phyloP scores from a whole-genome alignment of 768 basidiomycete genomes.

The Trametes cingulata region DNA sequence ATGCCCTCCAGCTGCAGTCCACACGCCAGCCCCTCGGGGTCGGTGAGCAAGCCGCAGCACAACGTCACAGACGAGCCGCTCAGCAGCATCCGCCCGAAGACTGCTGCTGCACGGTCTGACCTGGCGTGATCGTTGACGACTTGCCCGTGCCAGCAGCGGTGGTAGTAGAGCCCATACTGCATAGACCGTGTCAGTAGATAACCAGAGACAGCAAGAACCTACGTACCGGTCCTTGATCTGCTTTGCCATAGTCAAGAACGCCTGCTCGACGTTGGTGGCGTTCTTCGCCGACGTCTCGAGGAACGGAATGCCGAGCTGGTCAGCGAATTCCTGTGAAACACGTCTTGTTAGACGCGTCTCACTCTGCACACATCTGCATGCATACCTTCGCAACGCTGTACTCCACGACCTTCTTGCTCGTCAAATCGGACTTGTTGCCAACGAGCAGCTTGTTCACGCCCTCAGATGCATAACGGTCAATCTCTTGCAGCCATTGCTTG shows the following conservation, averaged over 20 bases:
- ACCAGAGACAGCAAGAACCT: neutral
- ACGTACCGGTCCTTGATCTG: conserved; percentile 88
- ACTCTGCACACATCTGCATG: neutral
- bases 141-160: conserved; percentile 70
- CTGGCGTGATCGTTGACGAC: conserved; percentile 81
- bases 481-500: conserved; percentile 93
- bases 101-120: conserved; percentile 80
- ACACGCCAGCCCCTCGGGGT: neutral
- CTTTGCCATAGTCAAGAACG: conserved; percentile 98
- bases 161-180: conserved; percentile 83
- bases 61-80: conserved; percentile 26
- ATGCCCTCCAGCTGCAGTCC: conserved; percentile 15
- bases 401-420: conserved; percentile 94
- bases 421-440: conserved; percentile 98
- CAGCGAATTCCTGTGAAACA: conserved; percentile 78
- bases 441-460: conserved; percentile 98
- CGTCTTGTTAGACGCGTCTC: neutral
- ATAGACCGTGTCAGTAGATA: neutral
- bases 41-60: conserved; percentile 1
- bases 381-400: conserved; percentile 82
- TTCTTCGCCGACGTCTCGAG: conserved; percentile 99
- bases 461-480: conserved; percentile 94
- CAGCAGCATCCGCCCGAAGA: conserved; percentile 79
- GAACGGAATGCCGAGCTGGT: conserved; percentile 92
- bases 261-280: conserved; percentile 97